A percentile compares a stretch with the other conserved stretches of the same genome.
These are phyloP conservation scores for Fragilaria radians DNA, from an alignment of 108 stramenopile species.

Conservation along the genomic window DNA sequence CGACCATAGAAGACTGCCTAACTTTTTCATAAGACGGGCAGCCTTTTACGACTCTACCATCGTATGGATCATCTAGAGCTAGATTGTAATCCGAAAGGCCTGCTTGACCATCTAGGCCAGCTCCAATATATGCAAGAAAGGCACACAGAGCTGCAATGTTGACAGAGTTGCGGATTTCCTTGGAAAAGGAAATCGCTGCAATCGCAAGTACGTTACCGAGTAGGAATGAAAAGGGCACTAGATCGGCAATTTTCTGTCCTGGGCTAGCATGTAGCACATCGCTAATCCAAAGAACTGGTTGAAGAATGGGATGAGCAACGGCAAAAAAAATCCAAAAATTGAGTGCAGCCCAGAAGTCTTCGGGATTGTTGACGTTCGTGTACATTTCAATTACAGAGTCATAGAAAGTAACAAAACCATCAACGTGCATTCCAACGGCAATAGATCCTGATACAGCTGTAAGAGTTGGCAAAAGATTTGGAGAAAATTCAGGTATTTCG, in stretches of 20 bases:
- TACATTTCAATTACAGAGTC: conserved; percentile 65
- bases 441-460: conserved; percentile 40
- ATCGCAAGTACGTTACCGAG: conserved; percentile 65
- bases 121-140: conserved; percentile 72
- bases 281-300: conserved; percentile 83
- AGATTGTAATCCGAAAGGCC: conserved; percentile 83
- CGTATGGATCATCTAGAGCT: conserved; percentile 77
- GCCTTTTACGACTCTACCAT: conserved; percentile 75
- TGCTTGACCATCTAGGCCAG: conserved; percentile 77
- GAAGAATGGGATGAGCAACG: conserved; percentile 79
- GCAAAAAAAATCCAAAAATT: conserved; percentile 95
- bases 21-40: conserved; percentile 87
- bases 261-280: conserved; percentile 86
- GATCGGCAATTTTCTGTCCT: conserved; percentile 57
- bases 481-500: conserved; percentile 26
- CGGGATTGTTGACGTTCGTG: conserved; percentile 51
- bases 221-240: conserved; percentile 71
- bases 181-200: conserved; percentile 45
- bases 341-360: conserved; percentile 71
- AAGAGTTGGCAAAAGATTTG: conserved; percentile 37
- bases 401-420: conserved; percentile 64
- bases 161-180: conserved; percentile 57
- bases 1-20: conserved; percentile 77
- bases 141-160: conserved; percentile 68
- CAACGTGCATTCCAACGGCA: conserved; percentile 54